phyloP scores from a whole-genome alignment of 106 monocot species.

The Amphibolis antarctica region DNA sequence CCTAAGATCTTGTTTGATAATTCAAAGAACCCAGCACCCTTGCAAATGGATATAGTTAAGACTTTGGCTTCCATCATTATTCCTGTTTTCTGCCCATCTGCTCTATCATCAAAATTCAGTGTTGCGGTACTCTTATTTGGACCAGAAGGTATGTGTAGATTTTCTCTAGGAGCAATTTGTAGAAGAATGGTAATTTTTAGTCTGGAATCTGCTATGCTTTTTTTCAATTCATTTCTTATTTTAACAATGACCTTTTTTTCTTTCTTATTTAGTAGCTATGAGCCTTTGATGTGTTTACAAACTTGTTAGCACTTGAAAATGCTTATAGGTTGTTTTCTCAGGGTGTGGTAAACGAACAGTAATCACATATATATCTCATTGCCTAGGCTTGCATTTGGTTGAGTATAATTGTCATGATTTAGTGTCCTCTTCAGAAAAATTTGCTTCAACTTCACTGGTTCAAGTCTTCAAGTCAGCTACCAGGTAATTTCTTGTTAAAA shows the following conservation, averaged over 20 bases:
- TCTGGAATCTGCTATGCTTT: not conserved
- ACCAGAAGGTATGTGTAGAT: conserved; percentile 36
- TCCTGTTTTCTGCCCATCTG: conserved; percentile 56
- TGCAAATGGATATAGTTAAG: conserved; percentile 58
- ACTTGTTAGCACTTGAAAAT: too few species aligned
- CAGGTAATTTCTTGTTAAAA: conserved; percentile 28
- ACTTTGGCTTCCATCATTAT: conserved; percentile 47
- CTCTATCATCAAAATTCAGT: conserved; percentile 56
- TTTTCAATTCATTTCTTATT: not conserved
- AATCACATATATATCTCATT: conserved; percentile 47
- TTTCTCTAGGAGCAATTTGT: not conserved
- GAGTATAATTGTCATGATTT: conserved; percentile 91
- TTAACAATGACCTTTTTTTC: not conserved
- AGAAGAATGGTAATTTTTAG: too few species aligned
- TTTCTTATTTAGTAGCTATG: not conserved
- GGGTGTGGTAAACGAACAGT: conserved; percentile 90
- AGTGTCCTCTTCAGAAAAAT: conserved; percentile 54
- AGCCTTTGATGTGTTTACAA: too few species aligned
- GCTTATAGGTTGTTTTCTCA: conserved; percentile 18
- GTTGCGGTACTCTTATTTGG: conserved; percentile 71
- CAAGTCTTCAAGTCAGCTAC: conserved; percentile 55
- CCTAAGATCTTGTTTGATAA: conserved; percentile 35
- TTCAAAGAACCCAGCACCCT: conserved; percentile 26
- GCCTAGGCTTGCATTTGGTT: conserved; percentile 76
- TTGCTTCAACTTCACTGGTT: conserved; percentile 50